phyloP scores from a whole-genome alignment of 305 asterid genomes.

The Fraxinus platypoda region DNA sequence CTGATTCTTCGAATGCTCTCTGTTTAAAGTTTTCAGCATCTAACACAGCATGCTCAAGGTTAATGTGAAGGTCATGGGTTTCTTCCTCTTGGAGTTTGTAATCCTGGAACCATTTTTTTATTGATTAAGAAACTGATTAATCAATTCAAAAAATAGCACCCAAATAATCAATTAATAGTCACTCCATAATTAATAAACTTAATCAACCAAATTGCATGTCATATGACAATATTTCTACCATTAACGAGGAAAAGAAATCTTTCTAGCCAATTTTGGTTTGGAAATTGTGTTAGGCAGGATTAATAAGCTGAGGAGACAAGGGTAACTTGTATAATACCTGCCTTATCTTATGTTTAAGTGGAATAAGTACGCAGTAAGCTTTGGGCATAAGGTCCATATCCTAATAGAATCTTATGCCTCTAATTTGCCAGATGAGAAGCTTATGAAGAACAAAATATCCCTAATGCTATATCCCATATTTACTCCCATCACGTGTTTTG shows the following conservation, averaged over 20 bases:
- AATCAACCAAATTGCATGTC: neutral
- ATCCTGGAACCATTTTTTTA: constrained; percentile 44
- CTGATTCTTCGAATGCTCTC: constrained; percentile 42
- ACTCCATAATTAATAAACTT: constrained; percentile 2
- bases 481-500: neutral
- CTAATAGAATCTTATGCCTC: neutral
- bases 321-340: neutral
- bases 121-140: constrained; percentile 26
- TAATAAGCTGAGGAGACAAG: neutral
- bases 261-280: neutral
- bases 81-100: constrained; percentile 28
- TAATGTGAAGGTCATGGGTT: constrained; percentile 32
- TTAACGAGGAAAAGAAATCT: neutral
- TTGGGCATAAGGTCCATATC: neutral
- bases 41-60: constrained; percentile 43
- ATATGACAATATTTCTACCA: neutral
- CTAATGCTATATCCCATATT: neutral
- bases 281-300: neutral
- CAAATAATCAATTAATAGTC: constrained; percentile 9
- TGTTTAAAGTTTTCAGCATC: constrained; percentile 46
- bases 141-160: neutral
- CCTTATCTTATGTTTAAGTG: neutral
- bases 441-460: neutral
- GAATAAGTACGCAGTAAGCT: neutral
- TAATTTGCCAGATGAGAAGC: neutral